Base-by-base conservation (phyloP, 805 yeast genomes). In the Hanseniaspora vineae region DNA sequence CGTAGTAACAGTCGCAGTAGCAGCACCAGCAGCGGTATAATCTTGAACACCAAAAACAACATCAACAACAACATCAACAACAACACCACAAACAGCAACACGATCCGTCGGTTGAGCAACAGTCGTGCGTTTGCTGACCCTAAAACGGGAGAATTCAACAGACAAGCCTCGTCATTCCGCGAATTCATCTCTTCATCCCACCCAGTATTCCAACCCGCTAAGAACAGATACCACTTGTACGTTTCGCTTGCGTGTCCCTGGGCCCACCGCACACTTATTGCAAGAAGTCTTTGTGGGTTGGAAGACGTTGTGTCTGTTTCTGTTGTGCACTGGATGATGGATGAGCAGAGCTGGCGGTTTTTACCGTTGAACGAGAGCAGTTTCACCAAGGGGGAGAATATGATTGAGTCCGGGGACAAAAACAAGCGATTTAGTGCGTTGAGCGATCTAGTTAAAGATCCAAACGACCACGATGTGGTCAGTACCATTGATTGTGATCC, bases 161-260 rank as follows among this genome's bases (percentile, higher is more conserved):
- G 85, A 59, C 71, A 66, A 51, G 65, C 65, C 1, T 73, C 77
- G 2, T 53, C 62, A n/a, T 87, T 87, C 64, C 72, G 95, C 60
- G 76, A 82, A 58, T 64, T 65, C 20, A 78, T 88, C 43, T 75
- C 84, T 2, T 55, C 73, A 29, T 70, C 77, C 1, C 84, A 80
- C 14, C 75, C 86, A 13, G 64, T 71, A 51, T 85, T 78, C 61
- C 69, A 78, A 15, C 86, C 96, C 4, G 96, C 87, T 58, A 71
- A 74, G 43, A 77, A 77, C 49, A 74, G 98, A 57, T 90, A 90
- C 61, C 95, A 89, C 65, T 72, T 88, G 48, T 89, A 84, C 57
- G 95, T 87, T 11, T 82, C 92, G 0, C 70, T 73, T 44, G 96
- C 96, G 1, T 90, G 98, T 66, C 97, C 98, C 3, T 90, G 97